Base-by-base conservation (phyloP, 371 early-diverging fungal species). In the Umbelopsis sp. region DNA sequence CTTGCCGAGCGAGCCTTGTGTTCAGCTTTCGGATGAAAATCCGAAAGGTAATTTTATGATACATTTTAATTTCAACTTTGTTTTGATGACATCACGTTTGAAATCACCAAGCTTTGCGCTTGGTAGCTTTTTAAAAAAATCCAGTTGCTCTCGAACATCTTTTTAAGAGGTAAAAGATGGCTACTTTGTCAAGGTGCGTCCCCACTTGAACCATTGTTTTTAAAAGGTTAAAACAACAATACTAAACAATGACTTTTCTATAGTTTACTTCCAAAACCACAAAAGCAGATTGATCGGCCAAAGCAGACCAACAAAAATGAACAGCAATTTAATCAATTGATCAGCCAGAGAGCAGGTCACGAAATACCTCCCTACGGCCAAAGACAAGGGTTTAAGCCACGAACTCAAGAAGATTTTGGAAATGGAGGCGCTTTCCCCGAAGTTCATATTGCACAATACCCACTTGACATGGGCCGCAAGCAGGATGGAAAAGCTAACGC, bases 371-470 rank as follows among this genome's bases (percentile, higher is more conserved):
- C 92, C 20, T 94, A 96, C 71, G 94, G 97, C 16, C 76, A 90
- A 63, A 92, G 97, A 67, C 46, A 78, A 66, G 92, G 88, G 29
- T 97, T 89, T 77, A 83, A 87, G 66, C 97, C 97, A 66, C 86
- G 90, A 67, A 86, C 85, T n/a, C 79, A 81, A 12, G 88, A 93
- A 72, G 97, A 98, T 78, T 98, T 91, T 80, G 97, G 96, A 63
- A 96, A 96, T 77, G 98, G 98, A 41, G 98, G 98, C 38, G 96
- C 98, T 0, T 98, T 90, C 72, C 98, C 98, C 20, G 98, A 98
- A 79, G 91, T 96, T 67, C 91, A 91, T 67, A 80, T 93, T 51
- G 89, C 91, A 8, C 98, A 98, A 77, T 97, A 94, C 70, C 98
- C 98, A 3, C 78, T 94, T 35, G 93, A 94, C 67, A 93, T 98